These are phyloP conservation scores for Aspergillus saccharolyticus DNA, from an alignment of 495 filamentous ascomycete species.

Conservation along the genomic window DNA sequence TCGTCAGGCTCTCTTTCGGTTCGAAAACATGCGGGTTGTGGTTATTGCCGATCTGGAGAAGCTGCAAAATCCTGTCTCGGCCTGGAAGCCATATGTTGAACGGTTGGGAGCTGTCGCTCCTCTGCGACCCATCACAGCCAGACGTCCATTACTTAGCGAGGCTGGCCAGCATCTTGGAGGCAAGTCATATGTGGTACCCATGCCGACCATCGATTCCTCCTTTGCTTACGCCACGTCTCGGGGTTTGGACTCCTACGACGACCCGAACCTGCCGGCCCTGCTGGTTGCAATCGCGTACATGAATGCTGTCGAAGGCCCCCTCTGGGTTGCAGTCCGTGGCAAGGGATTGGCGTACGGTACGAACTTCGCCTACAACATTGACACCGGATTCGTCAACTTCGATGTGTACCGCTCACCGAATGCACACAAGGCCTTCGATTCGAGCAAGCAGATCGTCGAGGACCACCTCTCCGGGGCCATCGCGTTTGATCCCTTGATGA, in stretches of 20 bases:
- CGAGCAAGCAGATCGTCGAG: constrained; percentile 68
- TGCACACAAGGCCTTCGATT: constrained; percentile 77
- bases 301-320: constrained; percentile 86
- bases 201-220: constrained; percentile 90
- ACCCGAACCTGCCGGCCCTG: constrained; percentile 75
- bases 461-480: constrained; percentile 56
- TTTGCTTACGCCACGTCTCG: constrained; percentile 70
- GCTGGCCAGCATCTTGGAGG: constrained; percentile 68
- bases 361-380: constrained; percentile 65
- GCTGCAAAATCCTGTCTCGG: constrained; percentile 70
- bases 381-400: constrained; percentile 74
- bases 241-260: constrained; percentile 67
- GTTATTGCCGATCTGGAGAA: constrained; percentile 78
- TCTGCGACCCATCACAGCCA: constrained; percentile 55
- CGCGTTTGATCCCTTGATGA: constrained; percentile 69
- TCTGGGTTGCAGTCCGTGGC: constrained; percentile 89
- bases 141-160: constrained; percentile 59
- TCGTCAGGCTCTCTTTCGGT: constrained; percentile 64
- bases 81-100: constrained; percentile 67
- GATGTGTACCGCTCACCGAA: constrained; percentile 86
- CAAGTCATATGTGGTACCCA: constrained; percentile 74
- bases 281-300: constrained; percentile 86
- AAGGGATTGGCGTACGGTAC: constrained; percentile 88
- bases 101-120: constrained; percentile 41
- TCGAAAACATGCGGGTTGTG: constrained; percentile 77